A percentile compares a stretch with the other conserved stretches of the same genome.
Conservation (phyloP, 164 flowering plant genomes). For the Macadamia integrifolia region DNA sequence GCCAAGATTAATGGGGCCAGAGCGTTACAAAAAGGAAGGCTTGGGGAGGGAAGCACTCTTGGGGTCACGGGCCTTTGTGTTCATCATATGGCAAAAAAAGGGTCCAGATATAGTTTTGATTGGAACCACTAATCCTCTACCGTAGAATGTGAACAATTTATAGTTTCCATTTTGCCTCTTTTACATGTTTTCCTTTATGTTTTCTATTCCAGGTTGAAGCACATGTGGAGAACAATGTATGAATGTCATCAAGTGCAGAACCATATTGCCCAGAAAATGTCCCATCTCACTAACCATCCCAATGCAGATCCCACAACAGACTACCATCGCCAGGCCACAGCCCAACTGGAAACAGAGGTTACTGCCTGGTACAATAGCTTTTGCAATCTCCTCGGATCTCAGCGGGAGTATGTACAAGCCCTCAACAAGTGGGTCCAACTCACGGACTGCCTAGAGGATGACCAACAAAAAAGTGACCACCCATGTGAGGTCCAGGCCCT, state of each 20-base stretch:
- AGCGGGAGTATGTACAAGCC: conserved; percentile 46
- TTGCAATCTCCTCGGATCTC: conserved; percentile 53
- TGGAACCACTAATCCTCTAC: not conserved
- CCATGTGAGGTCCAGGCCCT: conserved; percentile 34
- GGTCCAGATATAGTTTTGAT: not conserved
- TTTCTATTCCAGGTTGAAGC: conserved; percentile 45
- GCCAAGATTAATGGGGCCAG: too few species aligned
- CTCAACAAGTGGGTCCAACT: conserved; percentile 61
- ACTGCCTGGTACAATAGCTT: conserved; percentile 58
- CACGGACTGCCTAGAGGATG: conserved; percentile 36
- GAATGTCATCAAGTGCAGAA: conserved; percentile 72
- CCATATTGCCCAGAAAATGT: conserved; percentile 61
- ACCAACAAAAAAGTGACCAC: conserved; percentile 20
- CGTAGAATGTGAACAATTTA: not conserved
- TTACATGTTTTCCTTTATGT: not conserved
- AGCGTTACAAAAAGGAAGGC: not conserved
- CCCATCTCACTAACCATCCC: conserved; percentile 34
- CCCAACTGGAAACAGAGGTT: conserved; percentile 67
- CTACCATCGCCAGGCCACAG: conserved; percentile 57
- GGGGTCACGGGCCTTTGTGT: not conserved
- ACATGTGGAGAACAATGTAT: conserved; percentile 81
- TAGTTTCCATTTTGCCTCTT: not conserved
- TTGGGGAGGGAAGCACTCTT: not conserved
- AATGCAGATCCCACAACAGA: conserved; percentile 53
- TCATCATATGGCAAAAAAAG: not conserved